A percentile compares a stretch with the other conserved stretches of the same genome.
phyloP scores from a whole-genome alignment of 331 rosid genomes.

The Prunus yedoensis region DNA sequence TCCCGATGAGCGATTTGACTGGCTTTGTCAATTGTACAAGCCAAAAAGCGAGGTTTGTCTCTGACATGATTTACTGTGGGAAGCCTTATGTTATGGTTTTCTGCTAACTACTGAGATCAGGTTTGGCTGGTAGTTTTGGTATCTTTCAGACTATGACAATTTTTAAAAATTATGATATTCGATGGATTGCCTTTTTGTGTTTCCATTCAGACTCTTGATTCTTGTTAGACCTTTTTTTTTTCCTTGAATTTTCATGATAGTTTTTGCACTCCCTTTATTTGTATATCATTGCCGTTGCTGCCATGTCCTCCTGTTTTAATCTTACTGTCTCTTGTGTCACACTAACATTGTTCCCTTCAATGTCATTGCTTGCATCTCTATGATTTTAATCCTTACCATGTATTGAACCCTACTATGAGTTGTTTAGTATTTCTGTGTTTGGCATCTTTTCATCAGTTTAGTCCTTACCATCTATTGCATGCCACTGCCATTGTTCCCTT shows the following conservation, averaged over 20 bases:
- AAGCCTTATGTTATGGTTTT: neutral
- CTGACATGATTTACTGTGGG: neutral
- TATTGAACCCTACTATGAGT: too few species aligned
- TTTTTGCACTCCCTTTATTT: neutral
- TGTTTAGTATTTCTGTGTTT: too few species aligned
- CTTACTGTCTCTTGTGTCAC: neutral
- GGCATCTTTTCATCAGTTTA: too few species aligned
- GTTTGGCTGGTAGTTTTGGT: neutral
- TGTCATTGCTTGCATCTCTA: neutral
- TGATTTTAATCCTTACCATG: too few species aligned
- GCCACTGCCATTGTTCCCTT: too few species aligned
- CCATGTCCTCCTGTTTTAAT: neutral
- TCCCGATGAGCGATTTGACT: constrained; percentile 94
- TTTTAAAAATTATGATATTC: neutral
- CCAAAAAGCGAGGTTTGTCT: constrained; percentile 88
- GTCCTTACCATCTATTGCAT: too few species aligned
- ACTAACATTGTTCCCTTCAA: neutral
- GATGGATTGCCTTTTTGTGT: neutral
- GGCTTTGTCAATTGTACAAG: constrained; percentile 89
- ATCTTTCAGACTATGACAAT: neutral
- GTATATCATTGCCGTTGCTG: neutral
- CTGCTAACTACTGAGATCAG: neutral
- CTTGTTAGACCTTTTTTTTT: neutral
- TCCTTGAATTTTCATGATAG: neutral
- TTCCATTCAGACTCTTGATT: neutral